Evolutionary conservation across 805 yeast genomes (phyloP), one percentile per base, ranked within the genome.

Genomic region (Metschnikowia similis): DNA sequence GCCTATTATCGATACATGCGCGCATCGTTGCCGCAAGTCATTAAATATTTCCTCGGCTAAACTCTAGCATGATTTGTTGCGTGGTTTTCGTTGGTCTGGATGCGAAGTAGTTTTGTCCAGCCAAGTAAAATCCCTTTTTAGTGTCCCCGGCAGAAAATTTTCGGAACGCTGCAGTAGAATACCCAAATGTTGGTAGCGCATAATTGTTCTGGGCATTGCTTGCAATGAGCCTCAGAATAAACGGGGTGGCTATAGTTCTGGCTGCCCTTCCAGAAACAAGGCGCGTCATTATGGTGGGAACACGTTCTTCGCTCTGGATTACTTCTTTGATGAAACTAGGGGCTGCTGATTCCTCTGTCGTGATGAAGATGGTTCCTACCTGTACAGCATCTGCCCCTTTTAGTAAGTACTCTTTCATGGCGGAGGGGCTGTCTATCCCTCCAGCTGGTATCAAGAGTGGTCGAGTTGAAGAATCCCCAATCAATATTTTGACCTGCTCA

Each of bases 311-410:
- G 10, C 38, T 41, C 16, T 39, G 42, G 1, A 59, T 41, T 6
- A 44, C 35, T 2, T 59, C 41, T 6, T 51, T 57, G 47, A 64
- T 60, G 41, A 49, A 61, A 13, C 47, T 49, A 11, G 58, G 59
- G 6, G 62, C 58, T 2, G 50, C 43, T 2, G 66, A 53, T 47
- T 75, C 80, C 5, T 57, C 52, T n/a, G 70, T 56, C 0, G 66
- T 62, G 13, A 81, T 62, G 56, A 80, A 79, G 0, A 71, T 70
- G 0, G 85, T 77, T 0, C 87, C 87, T 35, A 81, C n/a, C 49
- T 79, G 84, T 8, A 76, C 83, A 0, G 75, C 82, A 3, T 76
- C 66, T 1, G 82, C 81, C 0, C 84, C 84, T 5, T 54, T 49
- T 0, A 59, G 48, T 8, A 79, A 54, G 30, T 67, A 70, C 1